Conservation (phyloP, 2,329 filamentous ascomycete genomes). For the Fusarium veterinarium region DNA sequence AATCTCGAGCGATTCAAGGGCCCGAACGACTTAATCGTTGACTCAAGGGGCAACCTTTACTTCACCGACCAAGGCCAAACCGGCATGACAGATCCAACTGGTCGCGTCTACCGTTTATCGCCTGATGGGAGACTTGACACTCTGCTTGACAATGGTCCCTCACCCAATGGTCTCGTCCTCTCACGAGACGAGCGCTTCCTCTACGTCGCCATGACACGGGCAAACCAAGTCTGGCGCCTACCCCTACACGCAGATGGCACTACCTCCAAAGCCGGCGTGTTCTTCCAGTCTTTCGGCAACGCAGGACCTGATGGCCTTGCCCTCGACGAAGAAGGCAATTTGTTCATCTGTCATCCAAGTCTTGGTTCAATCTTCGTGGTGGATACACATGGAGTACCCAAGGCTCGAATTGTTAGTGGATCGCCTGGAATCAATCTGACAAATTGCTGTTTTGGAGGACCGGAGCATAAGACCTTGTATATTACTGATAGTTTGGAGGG, state of each 20-base stretch:
- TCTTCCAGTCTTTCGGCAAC: slow-evolving; percentile 56
- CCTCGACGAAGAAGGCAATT: slow-evolving; percentile 53
- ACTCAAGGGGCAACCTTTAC: slow-evolving; percentile 52
- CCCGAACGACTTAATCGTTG: slow-evolving; percentile 55
- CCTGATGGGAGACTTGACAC: slow-evolving; percentile 52
- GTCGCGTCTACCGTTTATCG: slow-evolving; percentile 52
- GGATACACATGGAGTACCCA: slow-evolving; percentile 51
- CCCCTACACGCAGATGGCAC: slow-evolving; percentile 54
- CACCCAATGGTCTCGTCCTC: slow-evolving; percentile 54
- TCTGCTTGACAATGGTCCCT: slow-evolving; percentile 52
- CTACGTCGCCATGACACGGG: slow-evolving; percentile 54
- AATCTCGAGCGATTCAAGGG: slow-evolving; percentile 58
- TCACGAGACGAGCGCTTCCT: slow-evolving; percentile 54
- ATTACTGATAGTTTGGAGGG: slow-evolving; percentile 56
- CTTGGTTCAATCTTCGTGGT: slow-evolving; percentile 53
- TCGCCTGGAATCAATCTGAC: slow-evolving; percentile 51
- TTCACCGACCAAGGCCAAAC: slow-evolving; percentile 60
- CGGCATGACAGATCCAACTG: slow-evolving; percentile 55
- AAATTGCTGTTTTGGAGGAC: slow-evolving; percentile 55
- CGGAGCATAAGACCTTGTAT: slow-evolving; percentile 51
- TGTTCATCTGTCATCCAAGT: slow-evolving; percentile 52
- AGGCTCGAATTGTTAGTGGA: slow-evolving; percentile 50
- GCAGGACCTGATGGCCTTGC: slow-evolving; percentile 54
- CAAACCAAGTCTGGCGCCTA: slow-evolving; percentile 56
- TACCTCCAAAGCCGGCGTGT: slow-evolving; percentile 52